A percentile compares a stretch with the other conserved stretches of the same genome.
Conservation (phyloP, 257 asterid species). For the Orobanche coerulescens region DNA sequence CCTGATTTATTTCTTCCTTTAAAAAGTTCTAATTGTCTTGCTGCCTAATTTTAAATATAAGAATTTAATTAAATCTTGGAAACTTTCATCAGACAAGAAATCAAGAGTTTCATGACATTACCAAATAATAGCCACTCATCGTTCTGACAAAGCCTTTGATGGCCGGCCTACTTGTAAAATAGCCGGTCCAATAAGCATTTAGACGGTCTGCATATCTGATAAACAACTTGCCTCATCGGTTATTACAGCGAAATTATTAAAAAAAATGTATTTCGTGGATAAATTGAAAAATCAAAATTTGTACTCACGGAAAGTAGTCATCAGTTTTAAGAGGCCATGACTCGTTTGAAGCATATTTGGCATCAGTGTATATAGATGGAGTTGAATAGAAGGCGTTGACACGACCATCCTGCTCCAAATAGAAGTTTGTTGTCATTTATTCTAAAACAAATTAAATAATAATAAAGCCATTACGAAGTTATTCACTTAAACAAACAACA, state of each 20-base stretch:
- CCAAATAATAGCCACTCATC: slow-evolving; percentile 91
- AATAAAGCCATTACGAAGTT: neutral
- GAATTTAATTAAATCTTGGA: slow-evolving; percentile 21
- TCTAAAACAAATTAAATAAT: slow-evolving; percentile 18
- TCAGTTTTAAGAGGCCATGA: slow-evolving; percentile 92
- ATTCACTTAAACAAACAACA: too few relatives aligned
- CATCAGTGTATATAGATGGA: slow-evolving; percentile 88
- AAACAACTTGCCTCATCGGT: slow-evolving; percentile 17
- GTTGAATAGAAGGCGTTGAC: slow-evolving; percentile 92
- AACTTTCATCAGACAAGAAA: slow-evolving; percentile 14
- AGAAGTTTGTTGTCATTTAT: too few relatives aligned
- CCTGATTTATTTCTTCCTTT: slow-evolving; percentile 62
- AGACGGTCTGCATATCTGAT: slow-evolving; percentile 85
- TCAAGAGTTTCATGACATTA: slow-evolving; percentile 25
- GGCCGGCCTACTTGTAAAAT: slow-evolving; percentile 89
- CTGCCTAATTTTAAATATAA: slow-evolving; percentile 61
- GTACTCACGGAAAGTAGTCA: slow-evolving; percentile 90
- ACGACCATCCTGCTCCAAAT: slow-evolving; percentile 99
- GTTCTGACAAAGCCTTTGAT: slow-evolving; percentile 74
- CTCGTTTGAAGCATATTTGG: slow-evolving; percentile 68
- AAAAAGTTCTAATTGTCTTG: slow-evolving; percentile 75
- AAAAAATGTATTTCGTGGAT: neutral
- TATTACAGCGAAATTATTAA: slow-evolving; percentile 5
- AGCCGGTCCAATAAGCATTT: slow-evolving; percentile 97
- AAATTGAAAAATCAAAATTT: neutral